phyloP scores from a whole-genome alignment of 2,329 filamentous ascomycete species.

The Fusarium sp. region DNA sequence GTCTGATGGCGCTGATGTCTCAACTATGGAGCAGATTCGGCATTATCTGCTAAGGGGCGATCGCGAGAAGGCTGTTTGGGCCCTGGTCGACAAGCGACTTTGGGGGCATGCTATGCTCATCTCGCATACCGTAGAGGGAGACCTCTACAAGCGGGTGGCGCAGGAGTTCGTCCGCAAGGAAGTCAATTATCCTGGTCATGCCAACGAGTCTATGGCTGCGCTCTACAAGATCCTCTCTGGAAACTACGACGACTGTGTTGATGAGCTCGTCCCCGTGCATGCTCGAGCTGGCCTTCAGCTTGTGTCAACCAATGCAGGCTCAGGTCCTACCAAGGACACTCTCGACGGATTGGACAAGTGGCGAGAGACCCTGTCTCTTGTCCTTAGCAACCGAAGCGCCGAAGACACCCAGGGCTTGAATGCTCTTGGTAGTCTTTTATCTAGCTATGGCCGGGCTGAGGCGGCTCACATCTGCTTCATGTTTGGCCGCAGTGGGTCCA shows the following conservation, averaged over 20 bases:
- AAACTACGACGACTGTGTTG: conserved; percentile 93
- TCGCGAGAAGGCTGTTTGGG: conserved; percentile 91
- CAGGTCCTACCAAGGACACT: conserved; percentile 74
- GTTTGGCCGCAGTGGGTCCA: conserved; percentile 77
- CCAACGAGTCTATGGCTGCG: conserved; percentile 88
- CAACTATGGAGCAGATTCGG: conserved; percentile 78
- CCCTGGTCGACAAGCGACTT: conserved; percentile 89
- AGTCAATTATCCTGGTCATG: conserved; percentile 83
- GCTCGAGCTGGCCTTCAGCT: conserved; percentile 93
- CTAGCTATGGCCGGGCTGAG: conserved; percentile 87
- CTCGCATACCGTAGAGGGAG: conserved; percentile 79
- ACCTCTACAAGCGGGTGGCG: conserved; percentile 91
- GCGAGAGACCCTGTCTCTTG: conserved; percentile 87
- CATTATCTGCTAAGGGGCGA: conserved; percentile 82
- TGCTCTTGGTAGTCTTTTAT: conserved; percentile 83
- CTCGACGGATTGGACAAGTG: conserved; percentile 91
- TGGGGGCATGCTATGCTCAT: conserved; percentile 98
- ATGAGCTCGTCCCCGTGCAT: conserved; percentile 93
- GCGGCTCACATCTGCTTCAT: conserved; percentile 95
- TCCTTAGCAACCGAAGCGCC: conserved; percentile 87
- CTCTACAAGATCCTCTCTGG: conserved; percentile 95
- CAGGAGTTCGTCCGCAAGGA: conserved; percentile 97
- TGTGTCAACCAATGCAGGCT: conserved; percentile 77
- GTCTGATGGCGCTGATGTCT: conserved; percentile 76
- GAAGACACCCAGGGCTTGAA: conserved; percentile 83